phyloP scores from a whole-genome alignment of 1,284 basidiomycete species.

The Inonotus hispidus region DNA sequence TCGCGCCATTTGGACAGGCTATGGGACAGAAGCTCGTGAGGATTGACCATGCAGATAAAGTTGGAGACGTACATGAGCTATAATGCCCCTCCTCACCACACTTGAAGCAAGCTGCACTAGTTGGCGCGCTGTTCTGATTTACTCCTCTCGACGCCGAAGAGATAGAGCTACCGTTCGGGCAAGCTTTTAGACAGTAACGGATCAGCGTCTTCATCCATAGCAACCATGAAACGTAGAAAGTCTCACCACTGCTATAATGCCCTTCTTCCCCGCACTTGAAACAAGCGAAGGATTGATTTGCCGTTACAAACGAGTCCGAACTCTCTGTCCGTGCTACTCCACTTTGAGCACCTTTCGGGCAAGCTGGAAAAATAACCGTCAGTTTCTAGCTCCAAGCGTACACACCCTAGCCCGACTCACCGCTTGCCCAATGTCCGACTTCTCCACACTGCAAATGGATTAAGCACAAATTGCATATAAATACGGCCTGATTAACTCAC shows the following conservation, averaged over 20 bases:
- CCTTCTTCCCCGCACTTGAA: slow-evolving; percentile 32
- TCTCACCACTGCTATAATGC: slow-evolving; percentile 26
- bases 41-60: not conserved
- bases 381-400: not conserved
- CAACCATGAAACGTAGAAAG: not conserved
- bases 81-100: slow-evolving; percentile 30
- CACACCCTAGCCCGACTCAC: slow-evolving; percentile 30
- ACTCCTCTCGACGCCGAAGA: not conserved
- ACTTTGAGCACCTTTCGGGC: not conserved
- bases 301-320: not conserved
- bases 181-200: not conserved
- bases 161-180: not conserved
- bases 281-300: slow-evolving; percentile 24
- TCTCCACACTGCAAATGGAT: slow-evolving; percentile 25
- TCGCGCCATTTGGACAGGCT: slow-evolving; percentile 21
- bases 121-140: not conserved
- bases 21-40: not conserved
- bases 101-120: slow-evolving; percentile 29
- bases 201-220: not conserved
- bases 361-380: not conserved
- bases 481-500: slow-evolving; percentile 28
- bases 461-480: not conserved
- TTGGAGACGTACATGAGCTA: slow-evolving; percentile 21
- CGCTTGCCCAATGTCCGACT: slow-evolving; percentile 51
- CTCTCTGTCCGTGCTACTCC: not conserved